These are phyloP conservation scores for Gentiana straminea DNA, from an alignment of 257 asterid genomes.

Conservation along the genomic window DNA sequence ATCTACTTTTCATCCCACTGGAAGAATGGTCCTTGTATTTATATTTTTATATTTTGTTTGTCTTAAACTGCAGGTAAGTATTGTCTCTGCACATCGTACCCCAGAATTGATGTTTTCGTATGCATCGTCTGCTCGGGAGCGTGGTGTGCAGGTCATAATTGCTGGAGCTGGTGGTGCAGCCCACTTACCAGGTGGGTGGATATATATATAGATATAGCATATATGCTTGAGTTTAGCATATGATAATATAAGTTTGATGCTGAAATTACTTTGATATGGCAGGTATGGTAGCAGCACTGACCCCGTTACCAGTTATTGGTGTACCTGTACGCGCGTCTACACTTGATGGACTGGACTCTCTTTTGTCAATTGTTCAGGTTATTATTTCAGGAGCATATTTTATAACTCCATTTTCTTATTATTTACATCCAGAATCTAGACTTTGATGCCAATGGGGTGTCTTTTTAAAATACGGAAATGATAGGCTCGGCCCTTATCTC, in stretches of 20 bases:
- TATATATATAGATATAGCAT: too few species aligned
- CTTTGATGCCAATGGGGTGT: too few species aligned
- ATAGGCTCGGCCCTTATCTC: too few species aligned
- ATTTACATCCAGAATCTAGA: too few species aligned
- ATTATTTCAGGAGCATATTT: background rate
- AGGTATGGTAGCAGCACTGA: constrained; percentile 99
- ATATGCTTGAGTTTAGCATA: too few species aligned
- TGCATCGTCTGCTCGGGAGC: constrained; percentile 76
- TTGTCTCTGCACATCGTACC: constrained; percentile 96
- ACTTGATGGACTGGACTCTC: constrained; percentile 90
- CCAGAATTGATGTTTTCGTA: constrained; percentile 77
- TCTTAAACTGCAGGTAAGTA: constrained; percentile 45
- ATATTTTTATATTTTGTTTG: constrained; percentile 1
- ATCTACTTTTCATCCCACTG: background rate
- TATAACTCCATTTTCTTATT: too few species aligned
- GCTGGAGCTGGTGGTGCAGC: constrained; percentile 99
- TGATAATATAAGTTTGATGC: background rate
- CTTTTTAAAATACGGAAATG: too few species aligned
- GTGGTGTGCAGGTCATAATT: constrained; percentile 88
- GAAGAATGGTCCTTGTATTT: background rate
- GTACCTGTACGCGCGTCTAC: constrained; percentile 94
- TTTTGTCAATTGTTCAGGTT: constrained; percentile 96
- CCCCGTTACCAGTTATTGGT: constrained; percentile 96
- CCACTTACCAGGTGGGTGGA: constrained; percentile 73
- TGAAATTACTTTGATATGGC: background rate